phyloP scores from a whole-genome alignment of 2,329 filamentous ascomycete genomes.

The Tolypocladium tropicale region DNA sequence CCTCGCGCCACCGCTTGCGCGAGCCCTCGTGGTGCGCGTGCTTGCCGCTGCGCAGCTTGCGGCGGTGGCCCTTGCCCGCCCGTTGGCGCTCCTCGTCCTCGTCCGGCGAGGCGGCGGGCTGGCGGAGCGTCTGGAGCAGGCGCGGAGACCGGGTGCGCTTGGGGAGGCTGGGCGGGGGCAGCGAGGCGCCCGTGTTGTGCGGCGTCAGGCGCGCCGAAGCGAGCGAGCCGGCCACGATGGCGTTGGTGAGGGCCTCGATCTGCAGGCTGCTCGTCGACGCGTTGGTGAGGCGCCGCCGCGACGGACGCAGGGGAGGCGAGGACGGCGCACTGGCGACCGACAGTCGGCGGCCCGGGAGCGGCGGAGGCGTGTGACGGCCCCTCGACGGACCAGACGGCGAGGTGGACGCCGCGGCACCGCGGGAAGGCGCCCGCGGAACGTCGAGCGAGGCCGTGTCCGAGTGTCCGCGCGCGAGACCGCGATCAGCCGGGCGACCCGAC shows the following conservation, averaged over 20 bases:
- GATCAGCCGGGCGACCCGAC: background rate
- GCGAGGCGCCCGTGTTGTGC: constrained; percentile 25
- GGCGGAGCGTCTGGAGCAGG: constrained; percentile 58
- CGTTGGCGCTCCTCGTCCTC: constrained; percentile 44
- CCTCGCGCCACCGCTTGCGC: constrained; percentile 66
- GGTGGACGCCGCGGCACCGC: background rate
- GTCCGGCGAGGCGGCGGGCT: constrained; percentile 36
- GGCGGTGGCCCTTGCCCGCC: constrained; percentile 32
- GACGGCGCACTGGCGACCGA: constrained; percentile 18
- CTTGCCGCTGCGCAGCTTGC: constrained; percentile 43
- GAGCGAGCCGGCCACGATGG: constrained; percentile 65
- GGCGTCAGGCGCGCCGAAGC: constrained; percentile 49
- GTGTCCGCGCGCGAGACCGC: constrained; percentile 5
- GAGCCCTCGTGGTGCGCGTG: constrained; percentile 70
- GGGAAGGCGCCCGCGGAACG: background rate
- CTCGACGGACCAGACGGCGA: background rate
- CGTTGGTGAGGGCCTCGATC: constrained; percentile 57
- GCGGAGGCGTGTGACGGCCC: constrained; percentile 3
- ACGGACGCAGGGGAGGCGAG: constrained; percentile 25
- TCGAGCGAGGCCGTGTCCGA: background rate
- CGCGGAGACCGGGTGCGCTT: constrained; percentile 36
- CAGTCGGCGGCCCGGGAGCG: constrained; percentile 5
- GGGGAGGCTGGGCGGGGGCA: constrained; percentile 25
- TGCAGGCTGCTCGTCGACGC: constrained; percentile 31
- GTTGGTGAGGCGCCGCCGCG: constrained; percentile 14